These are phyloP conservation scores for Fusarium pseudonygamai DNA, from an alignment of 2,329 filamentous ascomycete species.

Conservation along the genomic window DNA sequence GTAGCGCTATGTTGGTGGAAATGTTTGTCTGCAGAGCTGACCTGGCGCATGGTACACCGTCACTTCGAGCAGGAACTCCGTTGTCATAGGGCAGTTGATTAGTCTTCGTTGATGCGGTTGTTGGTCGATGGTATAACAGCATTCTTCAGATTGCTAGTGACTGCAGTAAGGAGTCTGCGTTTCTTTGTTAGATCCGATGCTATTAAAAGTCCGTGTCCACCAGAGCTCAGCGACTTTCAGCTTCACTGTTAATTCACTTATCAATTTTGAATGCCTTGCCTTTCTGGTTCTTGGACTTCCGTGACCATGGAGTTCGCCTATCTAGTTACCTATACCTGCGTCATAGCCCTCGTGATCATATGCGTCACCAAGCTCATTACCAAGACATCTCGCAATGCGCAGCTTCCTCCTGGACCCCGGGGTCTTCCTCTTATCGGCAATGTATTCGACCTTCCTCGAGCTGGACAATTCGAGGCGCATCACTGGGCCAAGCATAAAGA, in stretches of 20 bases:
- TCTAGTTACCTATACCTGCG: rapidly evolving
- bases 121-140: no score
- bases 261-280: no score
- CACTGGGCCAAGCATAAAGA: constrained; percentile 31
- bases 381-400: not conserved
- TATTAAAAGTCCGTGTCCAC: not conserved
- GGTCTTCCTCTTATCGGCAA: constrained; percentile 30
- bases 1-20: not conserved
- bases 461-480: constrained; percentile 13
- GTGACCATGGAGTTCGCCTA: no score
- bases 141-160: no score
- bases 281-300: no score
- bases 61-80: rapidly evolving
- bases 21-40: not conserved
- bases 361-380: rapidly evolving
- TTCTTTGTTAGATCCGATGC: rapidly evolving
- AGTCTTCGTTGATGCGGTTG: no score
- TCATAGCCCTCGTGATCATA: rapidly evolving
- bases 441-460: constrained; percentile 12
- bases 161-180: not conserved
- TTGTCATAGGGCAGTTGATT: rapidly evolving
- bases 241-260: rapidly evolving
- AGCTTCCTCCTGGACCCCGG: constrained; percentile 21
- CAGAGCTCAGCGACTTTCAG: no score
- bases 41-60: not conserved